Evolutionary conservation across 495 filamentous ascomycete species (phyloP).

Genomic region (Podospora pseudoanserina): DNA sequence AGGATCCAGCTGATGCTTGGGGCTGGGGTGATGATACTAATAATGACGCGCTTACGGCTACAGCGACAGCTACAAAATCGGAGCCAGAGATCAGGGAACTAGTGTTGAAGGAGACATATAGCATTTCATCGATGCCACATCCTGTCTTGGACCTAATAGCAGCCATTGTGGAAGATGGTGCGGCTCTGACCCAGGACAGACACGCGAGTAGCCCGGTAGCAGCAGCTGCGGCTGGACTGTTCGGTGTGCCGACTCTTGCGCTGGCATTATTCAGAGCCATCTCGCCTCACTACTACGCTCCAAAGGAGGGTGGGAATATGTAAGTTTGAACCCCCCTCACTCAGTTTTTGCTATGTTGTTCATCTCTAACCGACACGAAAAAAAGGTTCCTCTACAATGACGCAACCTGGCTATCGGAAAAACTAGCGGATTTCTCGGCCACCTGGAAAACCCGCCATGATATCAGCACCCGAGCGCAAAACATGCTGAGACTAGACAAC

Average conservation of each 20-base stretch:
- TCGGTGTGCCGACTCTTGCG: conserved; percentile 75
- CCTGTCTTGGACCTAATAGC: conserved; percentile 67
- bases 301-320: conserved; percentile 71
- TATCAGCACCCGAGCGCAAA: conserved; percentile 44
- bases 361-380: conserved; percentile 16
- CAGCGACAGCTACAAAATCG: conserved; percentile 16
- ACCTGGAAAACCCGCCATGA: conserved; percentile 48
- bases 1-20: conserved; percentile 61
- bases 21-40: conserved; percentile 63
- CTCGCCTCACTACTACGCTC: conserved; percentile 72
- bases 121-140: conserved; percentile 78
- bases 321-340: conserved; percentile 26
- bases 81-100: conserved; percentile 46
- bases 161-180: conserved; percentile 66
- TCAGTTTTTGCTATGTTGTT: not conserved
- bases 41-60: conserved; percentile 14
- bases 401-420: conserved; percentile 68
- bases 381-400: conserved; percentile 86
- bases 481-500: conserved; percentile 58
- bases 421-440: conserved; percentile 57
- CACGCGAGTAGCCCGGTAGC: conserved; percentile 51
- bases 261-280: conserved; percentile 90
- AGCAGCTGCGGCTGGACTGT: conserved; percentile 69
- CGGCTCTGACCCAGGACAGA: conserved; percentile 49
- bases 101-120: conserved; percentile 81